Evolutionary conservation across 257 asterid species (phyloP), one percentile per base, ranked within the genome.

Genomic region (Solanum ossicruentum): DNA sequence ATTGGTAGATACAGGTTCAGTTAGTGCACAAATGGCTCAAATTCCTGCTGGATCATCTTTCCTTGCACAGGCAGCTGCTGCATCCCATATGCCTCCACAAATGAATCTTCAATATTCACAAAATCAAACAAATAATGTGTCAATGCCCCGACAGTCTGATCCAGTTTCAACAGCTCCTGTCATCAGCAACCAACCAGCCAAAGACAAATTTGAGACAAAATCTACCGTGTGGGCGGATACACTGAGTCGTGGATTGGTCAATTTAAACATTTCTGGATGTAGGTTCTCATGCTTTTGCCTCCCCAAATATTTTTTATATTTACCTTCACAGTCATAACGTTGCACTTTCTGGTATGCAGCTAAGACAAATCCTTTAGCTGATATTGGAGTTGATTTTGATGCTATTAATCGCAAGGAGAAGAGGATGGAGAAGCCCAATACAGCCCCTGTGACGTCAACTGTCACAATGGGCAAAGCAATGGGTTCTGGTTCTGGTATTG

Each of bases 201-300:
- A 91, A 18, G 95, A 93, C 86, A 96, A 95, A 92, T 97, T 97
- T 73, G 97, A 95, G 91, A 94, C 98, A 12, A 97, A 97, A 88
- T 97, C 99, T 79, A 90, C 98, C n/a, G 94, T 97, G 83, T 97
- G 99, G 99, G 92, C 98, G 0, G 99, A 97, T 90, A 95, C 99
- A 65, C 92, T 97, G 88, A 95, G 93, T 89, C 98, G 98, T 12
- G 99, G 99, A 80, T 89, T 97, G 82, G 98, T 97, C 90, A 88
- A 97, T 91, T 89, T 97, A 86, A 95, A 97, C 85, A 95, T 97
- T 47, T 97, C 99, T 84, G 99, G 99, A 87, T n/a, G 99, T 97
- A 89, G 89, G 98, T 89, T 78, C 43, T 85, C 20, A n/a, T 18
- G 79, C 49, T 57, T 60, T 23, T 49, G 61, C 67, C 85, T 56